These are phyloP conservation scores for Apiospora pterosperma DNA, from an alignment of 2,329 filamentous ascomycete genomes.

Conservation along the genomic window DNA sequence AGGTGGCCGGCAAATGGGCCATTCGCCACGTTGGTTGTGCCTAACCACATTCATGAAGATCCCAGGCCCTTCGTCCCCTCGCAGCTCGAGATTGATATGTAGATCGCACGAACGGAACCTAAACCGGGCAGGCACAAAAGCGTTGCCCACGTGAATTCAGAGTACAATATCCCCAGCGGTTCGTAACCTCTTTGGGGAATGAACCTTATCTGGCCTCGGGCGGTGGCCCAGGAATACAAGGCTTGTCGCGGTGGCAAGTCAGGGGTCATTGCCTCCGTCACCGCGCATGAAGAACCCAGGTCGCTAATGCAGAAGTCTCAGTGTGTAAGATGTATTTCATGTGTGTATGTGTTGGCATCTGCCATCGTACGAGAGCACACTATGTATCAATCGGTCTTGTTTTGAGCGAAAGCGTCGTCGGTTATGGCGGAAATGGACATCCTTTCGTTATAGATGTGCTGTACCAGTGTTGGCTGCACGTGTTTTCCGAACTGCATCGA, in stretches of 20 bases:
- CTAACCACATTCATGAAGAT: not conserved
- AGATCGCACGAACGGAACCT: not conserved
- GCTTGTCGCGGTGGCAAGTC: not conserved
- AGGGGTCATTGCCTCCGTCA: not conserved
- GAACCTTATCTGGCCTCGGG: not conserved
- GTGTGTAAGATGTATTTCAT: not conserved
- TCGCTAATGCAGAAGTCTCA: not conserved
- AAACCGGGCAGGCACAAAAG: not conserved
- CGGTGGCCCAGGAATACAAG: not conserved
- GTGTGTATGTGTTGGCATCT: not conserved
- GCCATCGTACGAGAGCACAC: not conserved
- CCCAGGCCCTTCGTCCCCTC: not conserved
- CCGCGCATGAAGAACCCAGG: not conserved
- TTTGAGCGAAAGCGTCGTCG: not conserved
- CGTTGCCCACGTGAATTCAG: not conserved
- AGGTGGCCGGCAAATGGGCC: not conserved
- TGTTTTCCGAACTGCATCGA: slow-evolving; percentile 16
- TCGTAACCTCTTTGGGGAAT: not conserved
- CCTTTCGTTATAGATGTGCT: slow-evolving; percentile 14
- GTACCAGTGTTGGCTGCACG: slow-evolving; percentile 26
- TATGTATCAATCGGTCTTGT: not conserved
- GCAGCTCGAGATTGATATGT: not conserved
- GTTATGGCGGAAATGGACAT: not conserved
- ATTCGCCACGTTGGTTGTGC: not conserved
- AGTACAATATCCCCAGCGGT: not conserved